Conservation (phyloP, 2,329 filamentous ascomycete species). For the Pezicula carpinea region DNA sequence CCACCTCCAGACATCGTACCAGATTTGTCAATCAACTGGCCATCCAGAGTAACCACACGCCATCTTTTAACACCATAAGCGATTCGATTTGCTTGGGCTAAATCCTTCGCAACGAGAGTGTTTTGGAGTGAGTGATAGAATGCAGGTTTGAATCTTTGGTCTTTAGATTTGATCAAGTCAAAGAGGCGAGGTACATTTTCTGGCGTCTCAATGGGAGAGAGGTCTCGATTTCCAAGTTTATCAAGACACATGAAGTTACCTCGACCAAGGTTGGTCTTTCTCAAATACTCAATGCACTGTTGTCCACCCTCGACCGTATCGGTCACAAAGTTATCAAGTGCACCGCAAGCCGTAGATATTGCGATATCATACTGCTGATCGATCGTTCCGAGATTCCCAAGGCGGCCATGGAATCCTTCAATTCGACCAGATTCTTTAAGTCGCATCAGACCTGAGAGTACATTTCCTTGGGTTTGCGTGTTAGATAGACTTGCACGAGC, state of each 20-base stretch:
- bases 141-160: constrained; percentile 79
- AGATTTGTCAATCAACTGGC: constrained; percentile 94
- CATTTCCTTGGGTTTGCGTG: constrained; percentile 89
- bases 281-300: constrained; percentile 94
- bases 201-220: constrained; percentile 78
- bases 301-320: constrained; percentile 95
- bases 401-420: constrained; percentile 91
- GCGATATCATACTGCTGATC: constrained; percentile 93
- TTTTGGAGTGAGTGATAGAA: constrained; percentile 96
- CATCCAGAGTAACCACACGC: constrained; percentile 93
- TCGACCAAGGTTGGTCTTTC: constrained; percentile 94
- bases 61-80: constrained; percentile 91
- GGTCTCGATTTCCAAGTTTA: constrained; percentile 72
- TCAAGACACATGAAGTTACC: constrained; percentile 97
- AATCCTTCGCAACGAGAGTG: constrained; percentile 85
- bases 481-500: constrained; percentile 84
- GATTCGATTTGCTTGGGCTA: constrained; percentile 95
- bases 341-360: constrained; percentile 93
- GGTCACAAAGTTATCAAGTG: constrained; percentile 93
- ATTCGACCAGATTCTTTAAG: constrained; percentile 95
- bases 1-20: constrained; percentile 99
- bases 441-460: constrained; percentile 86
- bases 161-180: constrained; percentile 84
- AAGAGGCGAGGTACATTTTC: constrained; percentile 91
- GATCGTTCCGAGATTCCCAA: constrained; percentile 91